phyloP scores from a whole-genome alignment of 176 grass and related monocot species.

The Pontederia paniculata region DNA sequence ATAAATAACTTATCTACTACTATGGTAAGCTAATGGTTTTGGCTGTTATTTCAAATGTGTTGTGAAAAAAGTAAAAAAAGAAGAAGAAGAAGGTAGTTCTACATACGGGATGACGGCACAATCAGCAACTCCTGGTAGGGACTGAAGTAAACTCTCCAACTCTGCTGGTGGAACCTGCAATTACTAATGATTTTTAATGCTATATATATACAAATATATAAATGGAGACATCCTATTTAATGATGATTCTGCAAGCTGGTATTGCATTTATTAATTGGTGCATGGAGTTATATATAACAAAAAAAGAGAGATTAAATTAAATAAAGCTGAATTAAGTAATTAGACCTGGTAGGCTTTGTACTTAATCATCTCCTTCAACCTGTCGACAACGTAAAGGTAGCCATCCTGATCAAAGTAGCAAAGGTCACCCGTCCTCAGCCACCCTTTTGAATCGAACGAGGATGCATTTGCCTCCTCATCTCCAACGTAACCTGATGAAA shows the following conservation, averaged over 20 bases:
- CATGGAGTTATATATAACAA: no score
- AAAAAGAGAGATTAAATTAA: no score
- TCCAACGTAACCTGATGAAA: slow-evolving; percentile 43
- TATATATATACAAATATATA: neutral
- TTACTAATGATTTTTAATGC: slow-evolving; percentile 2
- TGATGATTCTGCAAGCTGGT: no score
- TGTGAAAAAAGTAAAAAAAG: neutral
- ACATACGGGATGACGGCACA: slow-evolving; percentile 55
- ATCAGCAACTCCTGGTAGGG: slow-evolving; percentile 44
- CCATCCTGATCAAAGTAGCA: slow-evolving; percentile 64
- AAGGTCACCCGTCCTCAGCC: slow-evolving; percentile 63
- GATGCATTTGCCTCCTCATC: slow-evolving; percentile 34
- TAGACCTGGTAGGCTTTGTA: slow-evolving; percentile 66
- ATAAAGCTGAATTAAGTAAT: no score
- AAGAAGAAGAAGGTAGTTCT: neutral
- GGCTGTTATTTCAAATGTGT: neutral
- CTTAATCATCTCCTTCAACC: slow-evolving; percentile 69
- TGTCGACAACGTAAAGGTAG: slow-evolving; percentile 55
- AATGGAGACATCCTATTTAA: no score
- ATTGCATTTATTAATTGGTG: no score
- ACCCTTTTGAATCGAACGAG: slow-evolving; percentile 41
- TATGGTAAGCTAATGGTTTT: no score
- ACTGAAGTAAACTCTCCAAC: slow-evolving; percentile 48
- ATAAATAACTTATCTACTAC: no score
- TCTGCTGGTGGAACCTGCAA: slow-evolving; percentile 59